Percentiles rank a stretch among this genome's conserved stretches.
These are phyloP conservation scores for Amphicarpaea edgeworthii DNA, from an alignment of 306 rosid genomes.

Conservation along the genomic window DNA sequence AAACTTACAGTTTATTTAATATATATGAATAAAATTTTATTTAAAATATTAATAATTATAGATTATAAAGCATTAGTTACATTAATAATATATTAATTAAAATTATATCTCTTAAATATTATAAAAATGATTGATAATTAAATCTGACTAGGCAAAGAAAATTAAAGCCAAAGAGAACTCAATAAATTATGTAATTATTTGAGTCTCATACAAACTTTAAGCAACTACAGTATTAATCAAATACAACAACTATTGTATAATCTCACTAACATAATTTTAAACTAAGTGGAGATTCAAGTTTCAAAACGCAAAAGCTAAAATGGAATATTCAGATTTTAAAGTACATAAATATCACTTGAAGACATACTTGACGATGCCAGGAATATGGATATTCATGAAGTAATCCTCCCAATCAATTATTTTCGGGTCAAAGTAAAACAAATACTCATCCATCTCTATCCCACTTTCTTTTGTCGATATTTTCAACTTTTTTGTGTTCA, in stretches of 20 bases:
- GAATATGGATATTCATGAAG: conserved; percentile 61
- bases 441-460: conserved; percentile 47
- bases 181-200: background rate
- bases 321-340: background rate
- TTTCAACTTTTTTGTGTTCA: conserved; percentile 69
- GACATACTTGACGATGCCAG: conserved; percentile 71
- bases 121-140: no score
- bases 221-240: background rate
- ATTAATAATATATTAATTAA: no score
- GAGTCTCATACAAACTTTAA: background rate
- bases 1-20: no score
- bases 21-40: no score
- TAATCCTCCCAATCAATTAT: conserved; percentile 75
- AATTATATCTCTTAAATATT: no score
- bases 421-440: conserved; percentile 75
- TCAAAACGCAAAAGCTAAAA: background rate
- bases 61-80: no score
- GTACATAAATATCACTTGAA: conserved; percentile 56
- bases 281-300: background rate
- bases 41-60: no score
- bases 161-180: background rate
- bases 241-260: background rate
- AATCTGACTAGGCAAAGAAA: no score
- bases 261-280: no score
- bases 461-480: conserved; percentile 54